A percentile compares a stretch with the other conserved stretches of the same genome.
Conservation (phyloP, 805 yeast genomes). For the Lipomyces chichibuensis region DNA sequence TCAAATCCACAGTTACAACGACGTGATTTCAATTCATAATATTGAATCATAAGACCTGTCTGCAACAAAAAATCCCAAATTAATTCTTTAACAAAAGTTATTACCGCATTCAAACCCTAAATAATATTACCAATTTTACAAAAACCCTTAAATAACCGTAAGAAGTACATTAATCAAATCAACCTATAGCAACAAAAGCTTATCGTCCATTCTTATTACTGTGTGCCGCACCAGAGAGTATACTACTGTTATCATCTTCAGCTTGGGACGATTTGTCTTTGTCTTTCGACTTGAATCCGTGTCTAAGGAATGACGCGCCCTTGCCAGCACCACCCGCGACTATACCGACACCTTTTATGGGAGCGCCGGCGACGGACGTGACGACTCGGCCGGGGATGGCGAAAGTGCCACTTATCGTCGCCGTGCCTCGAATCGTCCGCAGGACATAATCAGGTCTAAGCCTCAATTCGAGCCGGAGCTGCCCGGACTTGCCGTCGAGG, state of each 20-base stretch:
- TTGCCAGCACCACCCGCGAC: constrained; percentile 50
- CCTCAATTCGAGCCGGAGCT: constrained; percentile 57
- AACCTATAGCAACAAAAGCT: not conserved
- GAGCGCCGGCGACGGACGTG: constrained; percentile 55
- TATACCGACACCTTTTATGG: constrained; percentile 55
- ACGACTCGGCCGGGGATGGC: constrained; percentile 48
- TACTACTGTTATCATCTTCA: constrained; percentile 26
- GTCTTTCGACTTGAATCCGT: constrained; percentile 20
- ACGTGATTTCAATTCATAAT: too few species aligned
- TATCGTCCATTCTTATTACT: not conserved
- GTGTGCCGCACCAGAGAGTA: not conserved
- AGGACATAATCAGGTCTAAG: constrained; percentile 72
- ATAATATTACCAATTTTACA: not conserved
- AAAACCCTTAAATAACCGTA: not conserved
- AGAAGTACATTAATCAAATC: not conserved
- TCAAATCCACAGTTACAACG: too few species aligned
- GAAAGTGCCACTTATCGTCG: constrained; percentile 35
- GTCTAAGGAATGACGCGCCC: constrained; percentile 32
- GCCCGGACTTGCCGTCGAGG: constrained; percentile 62
- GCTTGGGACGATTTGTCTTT: not conserved
- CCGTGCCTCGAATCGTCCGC: constrained; percentile 29
- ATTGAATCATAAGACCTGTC: not conserved
- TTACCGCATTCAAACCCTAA: too few species aligned
- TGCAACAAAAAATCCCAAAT: not conserved
- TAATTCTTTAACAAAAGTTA: not conserved